Evolutionary conservation across 352 stramenopile species (phyloP).

Genomic region (Phytophthora hybrid): DNA sequence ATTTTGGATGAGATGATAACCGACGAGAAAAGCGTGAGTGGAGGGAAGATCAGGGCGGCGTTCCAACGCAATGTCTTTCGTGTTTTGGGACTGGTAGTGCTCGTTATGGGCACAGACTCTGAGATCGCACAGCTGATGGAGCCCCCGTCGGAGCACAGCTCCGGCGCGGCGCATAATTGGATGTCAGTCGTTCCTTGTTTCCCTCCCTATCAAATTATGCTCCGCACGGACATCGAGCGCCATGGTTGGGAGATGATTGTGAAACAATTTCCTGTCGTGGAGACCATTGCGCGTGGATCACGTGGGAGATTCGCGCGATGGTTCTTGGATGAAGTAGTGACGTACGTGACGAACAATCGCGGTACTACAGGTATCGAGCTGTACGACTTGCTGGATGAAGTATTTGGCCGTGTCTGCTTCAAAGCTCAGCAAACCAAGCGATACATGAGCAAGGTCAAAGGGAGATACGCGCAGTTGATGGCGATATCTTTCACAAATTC

Average conservation of each 20-base stretch:
- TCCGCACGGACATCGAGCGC: not conserved
- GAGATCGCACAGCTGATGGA: not conserved
- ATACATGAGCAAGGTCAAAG: not conserved
- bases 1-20: not conserved
- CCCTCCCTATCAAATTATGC: not conserved
- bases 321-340: not conserved
- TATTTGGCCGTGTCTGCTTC: not conserved
- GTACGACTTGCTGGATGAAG: not conserved
- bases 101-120: not conserved
- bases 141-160: not conserved
- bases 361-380: not conserved
- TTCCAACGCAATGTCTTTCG: constrained; percentile 2
- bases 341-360: not conserved
- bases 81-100: not conserved
- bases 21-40: not conserved
- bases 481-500: constrained; percentile 2
- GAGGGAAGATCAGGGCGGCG: not conserved
- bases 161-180: not conserved
- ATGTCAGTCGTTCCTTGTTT: not conserved
- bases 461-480: not conserved
- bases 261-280: not conserved
- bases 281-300: not conserved
- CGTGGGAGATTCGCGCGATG: not conserved
- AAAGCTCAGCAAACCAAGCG: not conserved
- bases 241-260: not conserved